Evolutionary conservation across 129 eudicot species (phyloP).

Genomic region (Erigeron canadensis): DNA sequence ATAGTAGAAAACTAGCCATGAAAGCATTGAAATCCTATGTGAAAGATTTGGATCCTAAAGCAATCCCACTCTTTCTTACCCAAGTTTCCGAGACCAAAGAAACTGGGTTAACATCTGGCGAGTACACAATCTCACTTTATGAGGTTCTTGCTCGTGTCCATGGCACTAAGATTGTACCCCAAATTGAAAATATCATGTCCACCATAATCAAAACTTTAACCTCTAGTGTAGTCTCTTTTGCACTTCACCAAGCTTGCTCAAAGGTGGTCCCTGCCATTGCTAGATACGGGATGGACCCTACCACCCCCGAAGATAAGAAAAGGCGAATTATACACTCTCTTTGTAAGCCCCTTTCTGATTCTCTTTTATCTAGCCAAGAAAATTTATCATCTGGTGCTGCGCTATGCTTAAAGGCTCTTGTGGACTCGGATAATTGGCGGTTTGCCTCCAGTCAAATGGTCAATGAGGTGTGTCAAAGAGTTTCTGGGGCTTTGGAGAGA

Average conservation of each 20-base stretch:
- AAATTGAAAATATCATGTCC: constrained; percentile 77
- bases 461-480: constrained; percentile 84
- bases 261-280: constrained; percentile 94
- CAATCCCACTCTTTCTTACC: constrained; percentile 88
- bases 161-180: constrained; percentile 81
- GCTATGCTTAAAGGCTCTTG: constrained; percentile 79
- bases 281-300: constrained; percentile 82
- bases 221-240: constrained; percentile 77
- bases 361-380: constrained; percentile 71
- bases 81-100: constrained; percentile 91
- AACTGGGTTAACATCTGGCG: constrained; percentile 62
- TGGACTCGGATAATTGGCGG: constrained; percentile 91
- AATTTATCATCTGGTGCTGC: constrained; percentile 86
- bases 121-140: constrained; percentile 87
- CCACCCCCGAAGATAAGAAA: constrained; percentile 66
- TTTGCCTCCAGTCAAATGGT: constrained; percentile 73
- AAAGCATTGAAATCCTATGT: constrained; percentile 81
- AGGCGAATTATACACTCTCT: constrained; percentile 62
- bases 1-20: constrained; percentile 87
- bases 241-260: constrained; percentile 96
- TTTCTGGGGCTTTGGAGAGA: constrained; percentile 72
- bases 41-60: constrained; percentile 81
- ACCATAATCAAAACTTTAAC: constrained; percentile 65
- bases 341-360: constrained; percentile 85
- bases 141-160: constrained; percentile 93